Conservation (phyloP, 129 eudicot species). For the Tagetes erecta region DNA sequence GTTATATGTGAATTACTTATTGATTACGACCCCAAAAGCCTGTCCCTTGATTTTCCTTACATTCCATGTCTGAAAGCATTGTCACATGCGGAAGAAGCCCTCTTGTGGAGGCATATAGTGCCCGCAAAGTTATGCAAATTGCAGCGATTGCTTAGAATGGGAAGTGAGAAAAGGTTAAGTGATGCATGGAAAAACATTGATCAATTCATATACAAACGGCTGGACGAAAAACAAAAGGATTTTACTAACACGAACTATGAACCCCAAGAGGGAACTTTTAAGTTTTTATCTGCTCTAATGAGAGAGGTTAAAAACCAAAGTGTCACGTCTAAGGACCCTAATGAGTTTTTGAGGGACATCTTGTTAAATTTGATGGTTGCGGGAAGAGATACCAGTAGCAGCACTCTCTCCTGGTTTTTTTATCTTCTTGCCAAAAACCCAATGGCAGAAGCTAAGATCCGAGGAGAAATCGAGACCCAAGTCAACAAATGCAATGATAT, state of each 20-base stretch:
- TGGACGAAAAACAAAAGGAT: no score
- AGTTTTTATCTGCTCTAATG: no score
- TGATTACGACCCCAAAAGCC: slow-evolving; percentile 36
- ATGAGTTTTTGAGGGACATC: no score
- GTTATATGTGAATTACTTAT: slow-evolving; percentile 23
- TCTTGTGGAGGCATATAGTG: slow-evolving; percentile 42
- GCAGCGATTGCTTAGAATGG: not conserved
- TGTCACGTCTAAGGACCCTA: no score
- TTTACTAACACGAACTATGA: no score
- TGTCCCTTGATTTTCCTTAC: slow-evolving; percentile 29
- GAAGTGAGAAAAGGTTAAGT: not conserved
- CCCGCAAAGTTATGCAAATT: slow-evolving; percentile 32
- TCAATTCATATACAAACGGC: no score
- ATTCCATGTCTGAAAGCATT: slow-evolving; percentile 36
- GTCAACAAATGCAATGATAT: not conserved
- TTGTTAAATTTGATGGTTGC: no score
- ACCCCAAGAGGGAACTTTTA: no score
- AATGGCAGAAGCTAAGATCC: slow-evolving; percentile 29
- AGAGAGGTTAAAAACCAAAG: no score
- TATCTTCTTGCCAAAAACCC: no score
- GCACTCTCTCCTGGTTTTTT: no score
- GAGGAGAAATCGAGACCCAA: not conserved
- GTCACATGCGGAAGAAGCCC: slow-evolving; percentile 21
- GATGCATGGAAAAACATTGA: not conserved
- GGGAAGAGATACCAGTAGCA: no score